Evolutionary conservation across 495 filamentous ascomycete genomes (phyloP).

Genomic region (Bacidia gigantensis): DNA sequence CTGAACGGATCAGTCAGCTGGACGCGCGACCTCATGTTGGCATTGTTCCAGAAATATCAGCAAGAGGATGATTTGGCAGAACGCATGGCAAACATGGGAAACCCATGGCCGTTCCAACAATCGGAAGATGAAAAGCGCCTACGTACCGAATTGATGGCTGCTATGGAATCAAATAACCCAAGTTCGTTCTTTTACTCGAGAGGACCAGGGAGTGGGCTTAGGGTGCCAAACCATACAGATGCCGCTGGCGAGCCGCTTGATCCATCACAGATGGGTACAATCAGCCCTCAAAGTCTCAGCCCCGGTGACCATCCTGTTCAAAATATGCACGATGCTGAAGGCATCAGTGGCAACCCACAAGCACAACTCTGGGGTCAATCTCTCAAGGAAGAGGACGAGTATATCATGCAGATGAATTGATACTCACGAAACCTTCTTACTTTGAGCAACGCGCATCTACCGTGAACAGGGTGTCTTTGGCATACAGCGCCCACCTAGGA

Average conservation of each 20-base stretch:
- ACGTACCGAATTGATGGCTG: conserved; percentile 78
- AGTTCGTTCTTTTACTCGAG: conserved; percentile 66
- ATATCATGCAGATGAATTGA: conserved; percentile 64
- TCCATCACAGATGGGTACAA: conserved; percentile 25
- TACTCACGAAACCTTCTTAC: not conserved
- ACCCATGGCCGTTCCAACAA: conserved; percentile 63
- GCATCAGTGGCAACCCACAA: conserved; percentile 38
- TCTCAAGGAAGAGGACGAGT: conserved; percentile 90
- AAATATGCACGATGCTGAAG: conserved; percentile 33
- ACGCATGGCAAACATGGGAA: conserved; percentile 54
- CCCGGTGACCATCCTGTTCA: conserved; percentile 52
- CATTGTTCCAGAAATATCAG: conserved; percentile 70
- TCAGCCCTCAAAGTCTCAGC: conserved; percentile 53
- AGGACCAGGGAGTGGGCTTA: conserved; percentile 66
- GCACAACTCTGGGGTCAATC: conserved; percentile 59
- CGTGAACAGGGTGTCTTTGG: not conserved
- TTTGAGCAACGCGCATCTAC: not conserved
- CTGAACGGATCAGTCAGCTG: conserved; percentile 93
- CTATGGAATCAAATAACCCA: conserved; percentile 65
- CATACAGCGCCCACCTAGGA: not conserved
- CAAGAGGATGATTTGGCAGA: conserved; percentile 76
- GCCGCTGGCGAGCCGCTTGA: conserved; percentile 65
- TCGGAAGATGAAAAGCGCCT: conserved; percentile 91
- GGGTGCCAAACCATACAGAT: conserved; percentile 88
- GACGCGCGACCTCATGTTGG: conserved; percentile 97